Evolutionary conservation across 192 early-diverging fungal genomes (phyloP).

Genomic region (Pilobolus umbonatus): DNA sequence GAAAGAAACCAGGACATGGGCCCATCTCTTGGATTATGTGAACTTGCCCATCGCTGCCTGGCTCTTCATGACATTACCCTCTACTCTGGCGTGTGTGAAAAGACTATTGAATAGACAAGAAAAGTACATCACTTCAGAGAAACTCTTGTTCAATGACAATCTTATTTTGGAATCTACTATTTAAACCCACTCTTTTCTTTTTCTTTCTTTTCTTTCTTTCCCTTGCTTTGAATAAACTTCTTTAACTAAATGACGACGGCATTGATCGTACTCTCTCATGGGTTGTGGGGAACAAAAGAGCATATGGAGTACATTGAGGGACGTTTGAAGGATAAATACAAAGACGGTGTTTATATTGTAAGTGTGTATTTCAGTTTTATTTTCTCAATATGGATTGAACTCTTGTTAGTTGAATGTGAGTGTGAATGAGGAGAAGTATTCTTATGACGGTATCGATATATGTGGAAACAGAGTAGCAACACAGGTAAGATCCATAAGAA

Average conservation of each 20-base stretch:
- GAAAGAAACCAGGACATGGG: conserved; percentile 35
- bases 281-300: conserved; percentile 2
- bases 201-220: background rate
- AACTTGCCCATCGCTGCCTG: conserved; percentile 42
- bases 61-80: conserved; percentile 48
- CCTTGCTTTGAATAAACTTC: background rate
- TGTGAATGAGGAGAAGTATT: conserved; percentile 41
- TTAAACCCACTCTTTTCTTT: background rate
- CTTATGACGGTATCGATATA: conserved; percentile 55
- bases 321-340: background rate
- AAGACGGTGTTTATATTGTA: background rate
- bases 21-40: conserved; percentile 33
- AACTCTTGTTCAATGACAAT: background rate
- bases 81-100: conserved; percentile 41
- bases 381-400: too few species aligned
- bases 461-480: conserved; percentile 44
- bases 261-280: conserved; percentile 6
- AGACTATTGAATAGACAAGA: conserved; percentile 8
- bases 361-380: too few species aligned
- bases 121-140: background rate
- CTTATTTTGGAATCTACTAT: background rate
- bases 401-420: conserved; percentile 39
- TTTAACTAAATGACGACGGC: background rate
- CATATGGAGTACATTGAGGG: conserved; percentile 10
- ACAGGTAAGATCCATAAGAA: conserved; percentile 29